phyloP scores from a whole-genome alignment of 1,284 basidiomycete genomes.

The Volvariella volvacea region DNA sequence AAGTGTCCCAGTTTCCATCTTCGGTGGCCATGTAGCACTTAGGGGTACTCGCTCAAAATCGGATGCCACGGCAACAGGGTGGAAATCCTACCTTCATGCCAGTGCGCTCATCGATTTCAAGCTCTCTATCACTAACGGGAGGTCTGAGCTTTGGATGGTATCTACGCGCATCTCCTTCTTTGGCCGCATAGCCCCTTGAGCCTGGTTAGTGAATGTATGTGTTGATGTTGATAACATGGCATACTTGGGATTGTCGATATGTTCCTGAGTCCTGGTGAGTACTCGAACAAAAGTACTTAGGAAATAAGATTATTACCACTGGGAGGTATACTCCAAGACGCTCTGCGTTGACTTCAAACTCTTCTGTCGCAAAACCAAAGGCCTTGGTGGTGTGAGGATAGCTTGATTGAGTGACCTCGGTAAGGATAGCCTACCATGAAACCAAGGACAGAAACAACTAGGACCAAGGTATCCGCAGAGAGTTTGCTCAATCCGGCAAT shows the following conservation, averaged over 20 bases:
- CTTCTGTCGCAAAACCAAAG: slow-evolving; percentile 66
- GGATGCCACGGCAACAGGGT: too few relatives aligned
- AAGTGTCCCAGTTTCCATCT: slow-evolving; percentile 70
- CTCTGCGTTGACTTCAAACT: slow-evolving; percentile 80
- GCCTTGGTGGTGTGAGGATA: too few relatives aligned
- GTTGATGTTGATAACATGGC: slow-evolving; percentile 6
- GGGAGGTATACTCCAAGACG: slow-evolving; percentile 81
- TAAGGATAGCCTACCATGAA: slow-evolving; percentile 47
- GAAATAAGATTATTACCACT: slow-evolving; percentile 27
- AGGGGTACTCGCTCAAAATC: too few relatives aligned
- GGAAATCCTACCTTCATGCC: slow-evolving; percentile 78
- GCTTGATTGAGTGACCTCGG: too few relatives aligned
- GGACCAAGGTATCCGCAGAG: slow-evolving; percentile 62
- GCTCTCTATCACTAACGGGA: slow-evolving; percentile 65
- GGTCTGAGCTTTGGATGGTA: slow-evolving; percentile 69
- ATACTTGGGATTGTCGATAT: slow-evolving; percentile 71
- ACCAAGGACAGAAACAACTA: slow-evolving; percentile 67
- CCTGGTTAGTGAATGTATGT: neutral
- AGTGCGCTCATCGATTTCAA: slow-evolving; percentile 74
- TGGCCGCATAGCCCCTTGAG: slow-evolving; percentile 62
- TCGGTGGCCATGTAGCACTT: slow-evolving; percentile 49
- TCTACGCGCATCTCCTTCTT: slow-evolving; percentile 64
- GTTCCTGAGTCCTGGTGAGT: slow-evolving; percentile 37
- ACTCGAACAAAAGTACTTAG: neutral
- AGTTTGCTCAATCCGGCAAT: slow-evolving; percentile 63